These are phyloP conservation scores for Erigeron canadensis DNA, from an alignment of 129 eudicot genomes.

Conservation along the genomic window DNA sequence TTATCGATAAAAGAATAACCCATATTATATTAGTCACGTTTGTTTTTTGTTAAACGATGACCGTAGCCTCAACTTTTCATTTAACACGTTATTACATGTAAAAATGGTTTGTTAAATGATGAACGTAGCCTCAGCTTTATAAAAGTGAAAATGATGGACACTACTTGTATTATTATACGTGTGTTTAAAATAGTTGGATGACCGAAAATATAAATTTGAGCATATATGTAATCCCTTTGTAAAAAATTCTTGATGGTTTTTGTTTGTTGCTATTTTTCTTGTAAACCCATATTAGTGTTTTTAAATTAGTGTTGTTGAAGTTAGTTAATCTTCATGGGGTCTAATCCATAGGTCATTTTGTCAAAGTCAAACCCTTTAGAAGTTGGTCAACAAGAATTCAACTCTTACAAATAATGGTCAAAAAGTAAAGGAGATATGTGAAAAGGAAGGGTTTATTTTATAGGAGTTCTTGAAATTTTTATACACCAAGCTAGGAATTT, in stretches of 20 bases:
- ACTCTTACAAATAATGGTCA: not conserved
- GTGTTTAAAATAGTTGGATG: no score
- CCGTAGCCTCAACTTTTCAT: no score
- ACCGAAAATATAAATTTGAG: no score
- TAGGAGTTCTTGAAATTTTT: constrained; percentile 47
- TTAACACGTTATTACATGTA: no score
- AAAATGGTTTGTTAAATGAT: no score
- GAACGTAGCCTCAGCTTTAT: no score
- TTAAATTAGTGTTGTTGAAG: constrained; percentile 9
- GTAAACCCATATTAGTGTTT: not conserved
- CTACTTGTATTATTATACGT: no score
- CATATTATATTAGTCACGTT: no score
- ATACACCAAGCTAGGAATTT: constrained; percentile 51
- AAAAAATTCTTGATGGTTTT: not conserved
- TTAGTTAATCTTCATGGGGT: constrained; percentile 11
- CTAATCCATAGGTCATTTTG: constrained; percentile 22
- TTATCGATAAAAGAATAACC: no score
- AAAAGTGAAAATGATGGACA: no score
- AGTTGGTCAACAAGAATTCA: constrained; percentile 26
- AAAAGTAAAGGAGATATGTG: constrained; percentile 11
- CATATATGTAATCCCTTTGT: not conserved
- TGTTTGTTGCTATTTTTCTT: constrained; percentile 1
- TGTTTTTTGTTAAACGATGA: no score
- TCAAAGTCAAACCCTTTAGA: constrained; percentile 29
- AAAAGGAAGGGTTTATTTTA: constrained; percentile 28